These are phyloP conservation scores for Populus hybrid DNA, from an alignment of 441 rosid genomes.

Conservation along the genomic window DNA sequence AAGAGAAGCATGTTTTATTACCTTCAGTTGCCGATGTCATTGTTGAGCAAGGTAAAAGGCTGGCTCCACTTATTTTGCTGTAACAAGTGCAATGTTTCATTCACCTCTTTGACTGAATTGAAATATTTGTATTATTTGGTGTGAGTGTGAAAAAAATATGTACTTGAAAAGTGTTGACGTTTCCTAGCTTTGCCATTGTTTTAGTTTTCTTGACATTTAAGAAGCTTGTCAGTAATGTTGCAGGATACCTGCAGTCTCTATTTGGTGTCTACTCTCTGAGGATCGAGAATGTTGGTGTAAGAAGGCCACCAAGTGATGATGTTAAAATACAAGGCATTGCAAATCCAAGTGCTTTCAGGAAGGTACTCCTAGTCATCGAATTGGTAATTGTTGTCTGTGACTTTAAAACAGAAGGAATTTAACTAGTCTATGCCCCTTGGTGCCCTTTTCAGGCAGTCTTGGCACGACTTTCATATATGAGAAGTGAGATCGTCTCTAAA, in stretches of 20 bases:
- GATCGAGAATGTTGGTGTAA: conserved; percentile 66
- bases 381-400: conserved; percentile 1
- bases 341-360: conserved; percentile 65
- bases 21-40: conserved; percentile 64
- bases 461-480: conserved; percentile 55
- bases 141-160: not conserved
- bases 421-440: not conserved
- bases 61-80: not conserved
- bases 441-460: conserved; percentile 51
- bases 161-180: not conserved
- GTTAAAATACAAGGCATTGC: conserved; percentile 63
- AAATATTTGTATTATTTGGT: not conserved
- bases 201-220: not conserved
- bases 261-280: conserved; percentile 70
- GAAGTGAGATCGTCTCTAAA: conserved; percentile 46
- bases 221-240: conserved; percentile 4
- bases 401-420: conserved; percentile 2
- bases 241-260: conserved; percentile 71
- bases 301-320: conserved; percentile 66
- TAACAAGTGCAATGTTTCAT: not conserved
- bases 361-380: conserved; percentile 37
- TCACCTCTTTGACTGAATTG: not conserved
- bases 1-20: conserved; percentile 65
- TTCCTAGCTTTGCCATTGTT: not conserved
- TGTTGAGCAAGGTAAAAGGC: conserved; percentile 58